Conservation (phyloP, 768 basidiomycete genomes). For the Leucocoprinus leucothites region DNA sequence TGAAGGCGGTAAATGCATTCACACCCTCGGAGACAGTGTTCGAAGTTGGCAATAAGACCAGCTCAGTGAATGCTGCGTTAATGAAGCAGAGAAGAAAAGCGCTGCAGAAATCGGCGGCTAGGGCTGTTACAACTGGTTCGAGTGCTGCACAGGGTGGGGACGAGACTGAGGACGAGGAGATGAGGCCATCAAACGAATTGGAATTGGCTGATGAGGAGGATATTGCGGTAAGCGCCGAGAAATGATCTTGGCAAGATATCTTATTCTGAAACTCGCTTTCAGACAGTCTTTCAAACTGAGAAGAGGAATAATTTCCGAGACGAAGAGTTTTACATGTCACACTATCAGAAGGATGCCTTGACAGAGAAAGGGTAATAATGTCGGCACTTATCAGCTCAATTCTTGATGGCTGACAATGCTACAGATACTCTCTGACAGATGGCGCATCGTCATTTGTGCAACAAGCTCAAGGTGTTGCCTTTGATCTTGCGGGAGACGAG, state of each 20-base stretch:
- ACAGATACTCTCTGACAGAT: conserved; percentile 84
- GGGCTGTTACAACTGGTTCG: conserved; percentile 35
- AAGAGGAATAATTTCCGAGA: conserved; percentile 63
- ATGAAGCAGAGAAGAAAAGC: conserved; percentile 90
- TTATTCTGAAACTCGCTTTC: background rate
- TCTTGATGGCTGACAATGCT: background rate
- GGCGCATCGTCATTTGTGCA: conserved; percentile 84
- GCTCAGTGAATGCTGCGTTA: conserved; percentile 55
- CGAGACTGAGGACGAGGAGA: conserved; percentile 32
- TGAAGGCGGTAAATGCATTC: conserved; percentile 79
- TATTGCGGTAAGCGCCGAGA: conserved; percentile 51
- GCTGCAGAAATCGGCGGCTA: conserved; percentile 58
- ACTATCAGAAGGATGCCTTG: conserved; percentile 82
- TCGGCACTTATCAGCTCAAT: background rate
- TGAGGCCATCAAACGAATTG: conserved; percentile 30
- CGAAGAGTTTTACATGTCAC: conserved; percentile 86
- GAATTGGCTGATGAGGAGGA: conserved; percentile 82
- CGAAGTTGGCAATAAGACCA: conserved; percentile 79
- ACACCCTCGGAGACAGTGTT: conserved; percentile 87
- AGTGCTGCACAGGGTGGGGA: conserved; percentile 31
- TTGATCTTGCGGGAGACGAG: conserved; percentile 84
- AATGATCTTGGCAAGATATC: background rate
- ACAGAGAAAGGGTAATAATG: conserved; percentile 88
- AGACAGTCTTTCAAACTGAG: conserved; percentile 68
- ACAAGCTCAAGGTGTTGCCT: conserved; percentile 75